Base-by-base conservation (phyloP, 1,139 yeast genomes). In the Debaryomyces subglobosus region DNA sequence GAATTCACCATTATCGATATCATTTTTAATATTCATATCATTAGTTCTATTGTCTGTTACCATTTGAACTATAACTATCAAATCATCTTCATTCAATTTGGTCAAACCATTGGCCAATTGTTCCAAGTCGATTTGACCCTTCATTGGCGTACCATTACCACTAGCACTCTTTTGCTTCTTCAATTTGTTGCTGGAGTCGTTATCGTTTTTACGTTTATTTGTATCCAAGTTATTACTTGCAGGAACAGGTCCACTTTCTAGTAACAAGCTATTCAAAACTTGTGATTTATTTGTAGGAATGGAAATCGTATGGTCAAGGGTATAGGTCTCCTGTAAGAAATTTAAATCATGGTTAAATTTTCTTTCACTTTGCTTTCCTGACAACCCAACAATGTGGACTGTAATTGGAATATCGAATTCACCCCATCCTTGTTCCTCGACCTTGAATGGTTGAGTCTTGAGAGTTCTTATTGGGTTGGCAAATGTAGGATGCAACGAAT, bases 351-450 rank as follows among this genome's bases (percentile, higher is more conserved):
- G 98, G 61, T 82, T 82, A 53, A 94, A 69, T 62, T 89, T 88
- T 55, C 89, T 79, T 65, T 91, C 97, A 43, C 97, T 98, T 46
- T 86, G 88, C 62, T 87, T 88, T 51, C 96, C 98, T 24, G 68
- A 64, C 47, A 76, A 64, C 7, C 81, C 81, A 30, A 88, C 79
- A 50, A 89, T 75, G 56, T 86, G 89, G 49, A 91, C 75, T 16
- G 89, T 79, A 55, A 94, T 85, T 43, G 89, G 90, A 63, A 94
- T 80, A 64, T 92, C 97, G 62, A 92, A 92, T 59, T 94, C 99
- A 63, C 99, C 99, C 99, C 99, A 94, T 43, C 99, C 99, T 72
- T 90, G 87, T 68, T 94, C 99, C 64, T 85, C 89, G 48, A 94
- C 86, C 62, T 73, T 80, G 71, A 92, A 94, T n/a, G 99, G 99